phyloP scores from a whole-genome alignment of 1,139 yeast genomes.

The Oligophagozyma castellii region DNA sequence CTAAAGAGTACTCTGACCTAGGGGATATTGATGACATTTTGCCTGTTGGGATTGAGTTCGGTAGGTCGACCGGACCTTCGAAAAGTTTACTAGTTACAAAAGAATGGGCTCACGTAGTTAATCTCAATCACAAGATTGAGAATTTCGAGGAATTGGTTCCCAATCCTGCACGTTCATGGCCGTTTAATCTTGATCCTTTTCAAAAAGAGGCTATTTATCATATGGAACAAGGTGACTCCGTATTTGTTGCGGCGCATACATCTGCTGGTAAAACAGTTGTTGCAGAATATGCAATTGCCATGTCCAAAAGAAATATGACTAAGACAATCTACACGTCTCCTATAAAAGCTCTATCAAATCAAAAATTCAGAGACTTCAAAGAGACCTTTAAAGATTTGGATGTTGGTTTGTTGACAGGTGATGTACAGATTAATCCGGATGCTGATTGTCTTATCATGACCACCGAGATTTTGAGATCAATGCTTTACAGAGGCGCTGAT shows the following conservation, averaged over 20 bases:
- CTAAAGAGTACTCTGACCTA: too few species aligned
- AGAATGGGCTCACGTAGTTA: slow-evolving; percentile 94
- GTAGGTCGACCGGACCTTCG: slow-evolving; percentile 27
- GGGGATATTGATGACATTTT: slow-evolving; percentile 59
- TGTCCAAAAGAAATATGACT: slow-evolving; percentile 82
- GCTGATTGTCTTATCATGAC: slow-evolving; percentile 97
- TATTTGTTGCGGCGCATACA: slow-evolving; percentile 95
- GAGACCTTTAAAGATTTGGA: slow-evolving; percentile 69
- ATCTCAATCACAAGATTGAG: slow-evolving; percentile 65
- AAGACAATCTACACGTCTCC: slow-evolving; percentile 90
- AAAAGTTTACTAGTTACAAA: slow-evolving; percentile 31
- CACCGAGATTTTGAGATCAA: slow-evolving; percentile 85
- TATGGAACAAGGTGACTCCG: slow-evolving; percentile 93
- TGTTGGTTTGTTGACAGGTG: slow-evolving; percentile 95
- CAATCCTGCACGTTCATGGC: slow-evolving; percentile 85
- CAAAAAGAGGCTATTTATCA: slow-evolving; percentile 96
- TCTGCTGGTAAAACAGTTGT: slow-evolving; percentile 91
- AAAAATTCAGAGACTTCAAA: slow-evolving; percentile 83
- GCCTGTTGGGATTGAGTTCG: slow-evolving; percentile 49
- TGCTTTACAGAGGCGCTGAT: slow-evolving; percentile 95
- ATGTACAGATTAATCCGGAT: slow-evolving; percentile 93
- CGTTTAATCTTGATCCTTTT: slow-evolving; percentile 85
- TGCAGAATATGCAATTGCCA: slow-evolving; percentile 89
- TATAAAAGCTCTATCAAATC: slow-evolving; percentile 83
- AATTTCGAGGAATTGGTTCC: slow-evolving; percentile 85